Percentiles rank a stretch among this genome's conserved stretches.
Conservation (phyloP, 345 rosid species). For the Hevea brasiliensis region DNA sequence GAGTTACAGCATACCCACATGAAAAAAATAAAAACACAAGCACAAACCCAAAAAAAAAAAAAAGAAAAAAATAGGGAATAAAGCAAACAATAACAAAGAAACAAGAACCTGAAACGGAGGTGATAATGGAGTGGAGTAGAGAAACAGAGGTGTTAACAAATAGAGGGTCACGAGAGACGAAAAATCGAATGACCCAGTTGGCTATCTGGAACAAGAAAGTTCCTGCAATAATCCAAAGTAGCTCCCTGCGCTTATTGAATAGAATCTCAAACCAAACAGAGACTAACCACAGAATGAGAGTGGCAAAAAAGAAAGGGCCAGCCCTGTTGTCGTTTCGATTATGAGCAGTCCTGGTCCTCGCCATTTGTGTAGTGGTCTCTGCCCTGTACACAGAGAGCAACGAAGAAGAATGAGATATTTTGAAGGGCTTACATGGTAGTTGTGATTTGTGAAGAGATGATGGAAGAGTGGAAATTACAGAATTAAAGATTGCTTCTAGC, state of each 20-base stretch:
- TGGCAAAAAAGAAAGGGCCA: constrained; percentile 66
- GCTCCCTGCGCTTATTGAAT: constrained; percentile 58
- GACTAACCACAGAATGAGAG: constrained; percentile 78
- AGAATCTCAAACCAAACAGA: constrained; percentile 75
- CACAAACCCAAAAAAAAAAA: neutral
- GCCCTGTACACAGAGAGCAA: neutral
- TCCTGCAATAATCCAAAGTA: constrained; percentile 53
- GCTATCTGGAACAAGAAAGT: constrained; percentile 61
- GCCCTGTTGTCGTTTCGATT: constrained; percentile 33
- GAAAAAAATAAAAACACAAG: too few species aligned
- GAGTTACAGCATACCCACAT: neutral
- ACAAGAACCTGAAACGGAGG: constrained; percentile 70
- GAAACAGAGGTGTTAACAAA: constrained; percentile 87
- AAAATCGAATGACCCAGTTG: constrained; percentile 57
- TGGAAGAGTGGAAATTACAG: neutral
- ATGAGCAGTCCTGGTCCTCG: constrained; percentile 19
- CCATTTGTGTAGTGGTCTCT: constrained; percentile 21
- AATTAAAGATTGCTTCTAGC: neutral
- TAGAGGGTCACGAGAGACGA: constrained; percentile 76
- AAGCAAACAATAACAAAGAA: neutral
- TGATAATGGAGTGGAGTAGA: constrained; percentile 75
- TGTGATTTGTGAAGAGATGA: too few species aligned
- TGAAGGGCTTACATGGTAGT: neutral
- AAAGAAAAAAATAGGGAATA: neutral
- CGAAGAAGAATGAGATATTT: neutral